Percentiles rank a stretch among this genome's conserved stretches.
phyloP scores from a whole-genome alignment of 2,329 filamentous ascomycete genomes.

The Pseudonectria foliicola region DNA sequence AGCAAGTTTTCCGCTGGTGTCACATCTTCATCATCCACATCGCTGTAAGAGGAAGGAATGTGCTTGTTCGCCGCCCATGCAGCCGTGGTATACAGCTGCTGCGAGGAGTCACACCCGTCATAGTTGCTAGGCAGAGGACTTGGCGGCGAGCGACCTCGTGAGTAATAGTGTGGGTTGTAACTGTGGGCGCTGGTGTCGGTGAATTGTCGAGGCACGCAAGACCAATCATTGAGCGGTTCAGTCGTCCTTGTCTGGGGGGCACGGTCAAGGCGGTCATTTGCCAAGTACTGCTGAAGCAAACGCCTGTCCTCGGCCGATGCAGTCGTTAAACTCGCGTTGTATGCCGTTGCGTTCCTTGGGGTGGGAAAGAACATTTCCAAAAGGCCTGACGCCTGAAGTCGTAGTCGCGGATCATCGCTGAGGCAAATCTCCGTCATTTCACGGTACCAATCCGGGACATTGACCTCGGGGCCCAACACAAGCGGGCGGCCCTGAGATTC shows the following conservation, averaged over 20 bases:
- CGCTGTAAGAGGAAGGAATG: conserved; percentile 34
- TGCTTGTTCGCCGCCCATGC: conserved; percentile 32
- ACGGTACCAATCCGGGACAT: conserved; percentile 74
- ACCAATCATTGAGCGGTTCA: conserved; percentile 38
- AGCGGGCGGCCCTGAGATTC: conserved; percentile 71
- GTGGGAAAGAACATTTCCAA: conserved; percentile 57
- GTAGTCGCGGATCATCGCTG: conserved; percentile 62
- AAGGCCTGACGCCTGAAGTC: conserved; percentile 67
- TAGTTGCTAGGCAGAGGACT: conserved; percentile 41
- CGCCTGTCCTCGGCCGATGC: conserved; percentile 35
- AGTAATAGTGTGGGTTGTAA: conserved; percentile 40
- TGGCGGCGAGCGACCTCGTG: conserved; percentile 47
- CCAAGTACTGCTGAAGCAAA: conserved; percentile 32
- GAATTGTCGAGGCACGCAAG: conserved; percentile 32
- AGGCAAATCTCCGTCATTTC: conserved; percentile 71
- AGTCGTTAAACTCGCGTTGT: conserved; percentile 20
- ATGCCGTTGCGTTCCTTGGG: conserved; percentile 9
- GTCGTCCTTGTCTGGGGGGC: conserved; percentile 33
- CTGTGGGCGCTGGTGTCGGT: conserved; percentile 27
- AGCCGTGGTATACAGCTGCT: conserved; percentile 22
- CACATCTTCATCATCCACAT: conserved; percentile 20
- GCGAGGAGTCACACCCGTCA: conserved; percentile 28
- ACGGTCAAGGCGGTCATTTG: conserved; percentile 27
- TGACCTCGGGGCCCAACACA: conserved; percentile 45
- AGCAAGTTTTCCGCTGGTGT: conserved; percentile 14